A percentile compares a stretch with the other conserved stretches of the same genome.
These are phyloP conservation scores for Postia placenta DNA, from an alignment of 768 basidiomycete genomes.

Conservation along the genomic window DNA sequence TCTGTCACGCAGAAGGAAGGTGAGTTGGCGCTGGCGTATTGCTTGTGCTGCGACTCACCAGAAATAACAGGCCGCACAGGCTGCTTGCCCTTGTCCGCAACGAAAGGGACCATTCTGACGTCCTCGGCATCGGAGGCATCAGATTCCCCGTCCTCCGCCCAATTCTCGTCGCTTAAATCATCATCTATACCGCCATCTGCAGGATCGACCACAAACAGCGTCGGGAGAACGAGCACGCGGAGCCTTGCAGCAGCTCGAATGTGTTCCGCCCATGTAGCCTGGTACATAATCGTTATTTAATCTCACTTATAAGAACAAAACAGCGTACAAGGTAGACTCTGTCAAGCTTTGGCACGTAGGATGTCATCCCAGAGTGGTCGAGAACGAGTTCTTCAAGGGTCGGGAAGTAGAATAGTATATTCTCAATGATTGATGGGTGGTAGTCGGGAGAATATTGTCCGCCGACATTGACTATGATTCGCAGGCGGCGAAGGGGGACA, in stretches of 20 bases:
- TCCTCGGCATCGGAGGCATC: background rate
- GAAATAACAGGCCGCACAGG: too few relatives aligned
- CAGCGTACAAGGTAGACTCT: background rate
- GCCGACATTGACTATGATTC: constrained; percentile 2
- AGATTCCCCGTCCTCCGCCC: background rate
- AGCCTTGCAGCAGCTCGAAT: constrained; percentile 1
- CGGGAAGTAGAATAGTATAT: constrained; percentile 1
- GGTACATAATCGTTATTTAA: background rate
- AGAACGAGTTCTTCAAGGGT: constrained; percentile 7
- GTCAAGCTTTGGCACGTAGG: background rate
- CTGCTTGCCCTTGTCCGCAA: too few relatives aligned
- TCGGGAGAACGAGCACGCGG: constrained; percentile 3
- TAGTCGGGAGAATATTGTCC: background rate
- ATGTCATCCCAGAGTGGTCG: background rate
- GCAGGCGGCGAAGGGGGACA: constrained; percentile 4
- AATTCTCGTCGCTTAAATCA: background rate
- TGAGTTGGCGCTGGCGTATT: too few relatives aligned
- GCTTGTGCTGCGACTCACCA: too few relatives aligned
- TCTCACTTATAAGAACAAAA: background rate
- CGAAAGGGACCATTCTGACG: background rate
- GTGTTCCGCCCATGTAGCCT: background rate
- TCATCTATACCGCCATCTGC: background rate
- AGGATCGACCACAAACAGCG: background rate
- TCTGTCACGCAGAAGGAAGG: too few relatives aligned
- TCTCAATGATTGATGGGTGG: background rate